Conservation (phyloP, 192 early-diverging fungal genomes). For the Mortierella antarctica region DNA sequence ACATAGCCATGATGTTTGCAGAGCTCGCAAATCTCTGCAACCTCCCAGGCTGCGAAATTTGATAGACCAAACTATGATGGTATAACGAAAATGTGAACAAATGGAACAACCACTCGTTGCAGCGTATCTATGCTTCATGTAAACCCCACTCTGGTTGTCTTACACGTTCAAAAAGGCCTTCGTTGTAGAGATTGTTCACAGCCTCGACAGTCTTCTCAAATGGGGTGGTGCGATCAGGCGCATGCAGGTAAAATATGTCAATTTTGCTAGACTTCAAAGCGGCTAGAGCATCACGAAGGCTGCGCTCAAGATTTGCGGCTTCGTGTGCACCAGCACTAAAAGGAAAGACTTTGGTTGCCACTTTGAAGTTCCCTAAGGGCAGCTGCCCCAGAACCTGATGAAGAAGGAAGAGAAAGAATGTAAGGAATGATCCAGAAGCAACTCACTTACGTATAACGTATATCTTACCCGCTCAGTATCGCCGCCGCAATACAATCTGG, state of each 20-base stretch:
- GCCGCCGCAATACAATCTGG: conserved; percentile 59
- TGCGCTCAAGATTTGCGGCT: conserved; percentile 46
- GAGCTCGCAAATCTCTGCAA: too few species aligned
- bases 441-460: too few species aligned
- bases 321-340: conserved; percentile 30
- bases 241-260: conserved; percentile 72
- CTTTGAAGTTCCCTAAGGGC: conserved; percentile 3
- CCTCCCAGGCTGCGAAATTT: too few species aligned
- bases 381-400: conserved; percentile 24
- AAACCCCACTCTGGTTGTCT: not conserved
- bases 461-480: conserved; percentile 37
- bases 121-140: too few species aligned
- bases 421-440: too few species aligned
- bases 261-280: conserved; percentile 61
- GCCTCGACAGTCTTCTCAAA: conserved; percentile 61
- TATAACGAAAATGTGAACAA: too few species aligned
- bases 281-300: conserved; percentile 40
- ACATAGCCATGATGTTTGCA: too few species aligned
- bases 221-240: conserved; percentile 62
- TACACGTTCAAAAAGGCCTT: conserved; percentile 54
- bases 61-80: too few species aligned
- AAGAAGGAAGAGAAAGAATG: too few species aligned
- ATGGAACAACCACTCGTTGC: too few species aligned
- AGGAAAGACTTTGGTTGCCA: conserved; percentile 5
- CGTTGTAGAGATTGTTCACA: conserved; percentile 66